Evolutionary conservation across 257 asterid species (phyloP).

Genomic region (Penstemon newberryi): DNA sequence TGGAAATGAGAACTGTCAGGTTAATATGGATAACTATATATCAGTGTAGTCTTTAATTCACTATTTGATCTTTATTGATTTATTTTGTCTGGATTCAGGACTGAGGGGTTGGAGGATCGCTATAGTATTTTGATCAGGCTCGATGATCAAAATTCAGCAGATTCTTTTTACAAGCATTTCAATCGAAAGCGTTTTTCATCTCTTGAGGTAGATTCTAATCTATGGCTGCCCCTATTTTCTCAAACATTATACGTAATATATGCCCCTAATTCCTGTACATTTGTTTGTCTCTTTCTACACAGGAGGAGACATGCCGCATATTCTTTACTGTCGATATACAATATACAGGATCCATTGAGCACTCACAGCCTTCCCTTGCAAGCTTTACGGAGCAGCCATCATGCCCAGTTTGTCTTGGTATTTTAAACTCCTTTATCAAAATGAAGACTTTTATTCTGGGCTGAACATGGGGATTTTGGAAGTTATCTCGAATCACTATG

Average conservation of each 20-base stretch:
- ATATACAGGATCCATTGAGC: constrained; percentile 89
- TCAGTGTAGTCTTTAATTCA: constrained; percentile 6
- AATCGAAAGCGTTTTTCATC: constrained; percentile 76
- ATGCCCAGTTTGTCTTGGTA: constrained; percentile 99
- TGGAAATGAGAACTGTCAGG: constrained; percentile 96
- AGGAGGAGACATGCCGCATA: constrained; percentile 78
- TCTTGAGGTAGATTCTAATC: constrained; percentile 59
- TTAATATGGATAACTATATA: constrained; percentile 27
- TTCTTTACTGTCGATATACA: constrained; percentile 75
- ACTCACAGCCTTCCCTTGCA: constrained; percentile 60
- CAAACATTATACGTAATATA: neutral
- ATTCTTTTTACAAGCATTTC: constrained; percentile 73
- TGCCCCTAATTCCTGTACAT: constrained; percentile 22
- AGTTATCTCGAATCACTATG: constrained; percentile 7
- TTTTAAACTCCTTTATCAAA: constrained; percentile 18
- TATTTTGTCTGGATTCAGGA: constrained; percentile 43
- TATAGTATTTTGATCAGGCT: constrained; percentile 82
- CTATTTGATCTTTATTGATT: constrained; percentile 26
- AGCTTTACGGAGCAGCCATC: constrained; percentile 81
- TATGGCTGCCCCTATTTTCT: constrained; percentile 11
- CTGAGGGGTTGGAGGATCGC: constrained; percentile 75
- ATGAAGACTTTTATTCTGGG: neutral
- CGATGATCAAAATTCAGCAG: constrained; percentile 74
- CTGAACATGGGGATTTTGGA: constrained; percentile 18
- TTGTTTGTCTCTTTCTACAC: constrained; percentile 28